Conservation (phyloP, 75 land plant species). For the Selaginella moellendorffii region DNA sequence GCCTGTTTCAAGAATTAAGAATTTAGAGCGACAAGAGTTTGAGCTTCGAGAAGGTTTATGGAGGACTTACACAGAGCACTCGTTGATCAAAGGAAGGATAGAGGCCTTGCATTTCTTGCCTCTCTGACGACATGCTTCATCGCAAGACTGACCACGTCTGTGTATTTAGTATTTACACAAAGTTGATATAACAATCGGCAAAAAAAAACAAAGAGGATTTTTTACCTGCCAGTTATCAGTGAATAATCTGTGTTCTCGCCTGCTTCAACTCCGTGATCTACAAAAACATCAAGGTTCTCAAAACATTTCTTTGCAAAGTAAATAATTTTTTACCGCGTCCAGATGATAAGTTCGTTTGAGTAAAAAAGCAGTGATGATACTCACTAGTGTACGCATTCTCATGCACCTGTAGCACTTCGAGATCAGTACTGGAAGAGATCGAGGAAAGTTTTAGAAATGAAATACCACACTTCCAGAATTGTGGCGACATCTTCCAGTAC, state of each 20-base stretch:
- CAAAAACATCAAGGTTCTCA: too few relatives aligned
- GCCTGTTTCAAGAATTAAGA: conserved; percentile 18
- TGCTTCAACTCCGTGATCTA: conserved; percentile 24
- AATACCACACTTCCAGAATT: background rate
- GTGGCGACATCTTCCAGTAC: background rate
- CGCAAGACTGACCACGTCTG: conserved; percentile 74
- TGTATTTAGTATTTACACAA: background rate
- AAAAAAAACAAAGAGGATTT: conserved; percentile 3
- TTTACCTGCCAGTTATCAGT: background rate
- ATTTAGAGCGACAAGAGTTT: background rate
- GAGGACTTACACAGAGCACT: conserved; percentile 51
- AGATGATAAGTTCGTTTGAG: conserved; percentile 34
- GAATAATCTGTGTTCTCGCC: background rate
- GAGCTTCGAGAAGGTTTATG: background rate
- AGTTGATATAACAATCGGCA: background rate
- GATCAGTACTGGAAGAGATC: too few relatives aligned
- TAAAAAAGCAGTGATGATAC: conserved; percentile 69
- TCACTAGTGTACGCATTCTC: conserved; percentile 90
- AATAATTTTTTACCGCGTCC: conserved; percentile 33
- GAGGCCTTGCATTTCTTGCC: conserved; percentile 42
- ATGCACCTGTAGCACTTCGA: conserved; percentile 49
- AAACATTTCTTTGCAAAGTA: too few relatives aligned
- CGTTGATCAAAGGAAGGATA: conserved; percentile 43
- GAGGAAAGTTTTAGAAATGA: too few relatives aligned
- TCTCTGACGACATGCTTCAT: conserved; percentile 39